Evolutionary conservation across 139 green algal genomes (phyloP).

Genomic region (Klebsormidium nitens): DNA sequence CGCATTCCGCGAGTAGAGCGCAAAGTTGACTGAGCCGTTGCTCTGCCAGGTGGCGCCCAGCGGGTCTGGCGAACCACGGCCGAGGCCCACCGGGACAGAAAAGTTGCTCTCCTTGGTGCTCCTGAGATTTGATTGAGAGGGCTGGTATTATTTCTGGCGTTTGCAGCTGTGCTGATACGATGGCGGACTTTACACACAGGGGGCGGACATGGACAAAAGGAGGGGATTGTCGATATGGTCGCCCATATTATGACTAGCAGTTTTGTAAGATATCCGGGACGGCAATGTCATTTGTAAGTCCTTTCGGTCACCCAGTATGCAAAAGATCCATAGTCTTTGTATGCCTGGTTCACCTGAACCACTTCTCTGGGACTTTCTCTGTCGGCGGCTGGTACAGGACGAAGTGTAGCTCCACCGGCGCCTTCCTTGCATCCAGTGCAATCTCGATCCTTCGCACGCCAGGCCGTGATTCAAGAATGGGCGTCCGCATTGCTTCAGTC

Average conservation of each 20-base stretch:
- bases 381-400: slow-evolving; percentile 14
- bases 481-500: slow-evolving; percentile 16
- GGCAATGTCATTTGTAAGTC: no score
- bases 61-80: not conserved
- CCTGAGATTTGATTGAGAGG: no score
- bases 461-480: not conserved
- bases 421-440: not conserved
- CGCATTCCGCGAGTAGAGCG: slow-evolving; percentile 17
- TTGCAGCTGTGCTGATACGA: no score
- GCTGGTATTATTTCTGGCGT: no score
- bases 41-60: slow-evolving; percentile 6
- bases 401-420: slow-evolving; percentile 6
- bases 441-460: not conserved
- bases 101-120: slow-evolving; percentile 10
- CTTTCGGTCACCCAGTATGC: no score
- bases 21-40: slow-evolving; percentile 32
- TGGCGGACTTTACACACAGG: no score
- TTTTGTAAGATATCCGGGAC: no score
- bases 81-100: slow-evolving; percentile 20
- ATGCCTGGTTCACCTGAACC: slow-evolving; percentile 14
- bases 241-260: not conserved
- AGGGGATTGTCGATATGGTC: slow-evolving; percentile 2
- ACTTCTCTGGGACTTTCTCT: not conserved
- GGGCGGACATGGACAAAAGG: no score
- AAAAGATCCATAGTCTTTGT: no score